phyloP scores from a whole-genome alignment of 2,329 filamentous ascomycete species.

The Pyricularia pennisetigena region DNA sequence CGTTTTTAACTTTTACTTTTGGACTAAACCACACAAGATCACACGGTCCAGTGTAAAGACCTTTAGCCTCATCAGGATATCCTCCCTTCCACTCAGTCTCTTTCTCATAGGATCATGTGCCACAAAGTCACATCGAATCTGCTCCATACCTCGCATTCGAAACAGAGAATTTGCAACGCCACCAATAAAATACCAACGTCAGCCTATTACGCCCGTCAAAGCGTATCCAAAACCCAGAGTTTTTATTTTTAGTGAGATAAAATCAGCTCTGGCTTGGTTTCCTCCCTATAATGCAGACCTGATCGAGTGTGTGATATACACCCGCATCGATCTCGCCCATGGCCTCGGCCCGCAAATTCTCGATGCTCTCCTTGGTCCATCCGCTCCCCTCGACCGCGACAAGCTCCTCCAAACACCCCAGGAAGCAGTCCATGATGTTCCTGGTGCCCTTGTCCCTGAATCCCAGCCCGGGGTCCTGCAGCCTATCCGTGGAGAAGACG shows the following conservation, averaged over 20 bases:
- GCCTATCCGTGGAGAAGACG: slow-evolving; percentile 11
- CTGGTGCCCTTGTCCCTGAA: slow-evolving; percentile 10
- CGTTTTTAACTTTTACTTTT: no score
- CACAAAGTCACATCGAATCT: no score
- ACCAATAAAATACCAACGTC: no score
- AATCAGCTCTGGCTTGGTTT: not conserved
- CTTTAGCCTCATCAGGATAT: no score
- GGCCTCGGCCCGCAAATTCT: slow-evolving; percentile 5
- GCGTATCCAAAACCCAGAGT: no score
- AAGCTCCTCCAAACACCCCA: slow-evolving; percentile 10
- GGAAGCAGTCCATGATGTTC: slow-evolving; percentile 10
- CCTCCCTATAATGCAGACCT: slow-evolving; percentile 11
- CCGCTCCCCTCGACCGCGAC: slow-evolving; percentile 7
- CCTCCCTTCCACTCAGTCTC: no score
- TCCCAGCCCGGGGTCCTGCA: slow-evolving; percentile 8
- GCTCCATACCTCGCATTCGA: no score
- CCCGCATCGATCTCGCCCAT: slow-evolving; percentile 9
- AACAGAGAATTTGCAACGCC: no score
- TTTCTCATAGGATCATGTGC: no score
- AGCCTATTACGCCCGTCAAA: no score
- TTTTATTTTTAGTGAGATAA: not conserved
- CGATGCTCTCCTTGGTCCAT: slow-evolving; percentile 9
- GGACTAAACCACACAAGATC: no score
- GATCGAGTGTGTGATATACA: slow-evolving; percentile 12
- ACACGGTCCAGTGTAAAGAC: no score